Evolutionary conservation across 495 filamentous ascomycete genomes (phyloP).

Genomic region (Chaetomium tenue): DNA sequence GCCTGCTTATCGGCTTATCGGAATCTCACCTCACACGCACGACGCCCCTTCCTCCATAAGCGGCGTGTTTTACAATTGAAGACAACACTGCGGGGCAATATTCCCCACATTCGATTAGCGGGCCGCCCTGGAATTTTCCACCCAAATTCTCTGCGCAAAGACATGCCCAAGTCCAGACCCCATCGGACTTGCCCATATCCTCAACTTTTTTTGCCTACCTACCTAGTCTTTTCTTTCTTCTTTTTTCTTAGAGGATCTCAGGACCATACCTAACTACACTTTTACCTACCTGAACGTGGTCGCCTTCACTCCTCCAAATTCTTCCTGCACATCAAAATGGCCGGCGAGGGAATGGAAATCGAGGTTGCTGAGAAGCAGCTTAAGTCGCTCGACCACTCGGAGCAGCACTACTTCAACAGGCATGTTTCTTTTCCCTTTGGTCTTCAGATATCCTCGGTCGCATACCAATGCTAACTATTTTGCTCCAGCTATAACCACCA

Average conservation of each 20-base stretch:
- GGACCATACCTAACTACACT: background rate
- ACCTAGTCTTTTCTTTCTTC: background rate
- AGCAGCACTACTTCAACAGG: conserved; percentile 98
- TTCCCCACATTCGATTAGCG: conserved; percentile 26
- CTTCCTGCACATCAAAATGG: conserved; percentile 34
- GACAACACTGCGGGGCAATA: conserved; percentile 19
- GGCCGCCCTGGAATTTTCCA: conserved; percentile 26
- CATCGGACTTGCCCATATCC: conserved; percentile 18
- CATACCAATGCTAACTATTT: conserved; percentile 19
- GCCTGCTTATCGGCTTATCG: background rate
- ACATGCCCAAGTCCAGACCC: conserved; percentile 11
- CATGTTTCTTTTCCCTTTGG: conserved; percentile 40
- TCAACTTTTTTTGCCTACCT: conserved; percentile 9
- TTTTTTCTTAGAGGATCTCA: background rate
- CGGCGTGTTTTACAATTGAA: conserved; percentile 7
- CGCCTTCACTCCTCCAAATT: conserved; percentile 2
- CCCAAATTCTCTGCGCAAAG: conserved; percentile 29
- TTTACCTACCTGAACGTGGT: background rate
- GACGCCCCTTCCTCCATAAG: conserved; percentile 15
- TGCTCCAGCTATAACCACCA: conserved; percentile 84
- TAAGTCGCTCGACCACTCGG: conserved; percentile 74
- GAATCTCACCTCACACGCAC: background rate
- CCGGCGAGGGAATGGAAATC: conserved; percentile 45
- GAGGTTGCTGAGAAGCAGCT: conserved; percentile 52
- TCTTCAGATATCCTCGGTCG: conserved; percentile 12